A percentile compares a stretch with the other conserved stretches of the same genome.
Evolutionary conservation across 805 yeast genomes (phyloP).

Genomic region (Yarrowia alimentaria): DNA sequence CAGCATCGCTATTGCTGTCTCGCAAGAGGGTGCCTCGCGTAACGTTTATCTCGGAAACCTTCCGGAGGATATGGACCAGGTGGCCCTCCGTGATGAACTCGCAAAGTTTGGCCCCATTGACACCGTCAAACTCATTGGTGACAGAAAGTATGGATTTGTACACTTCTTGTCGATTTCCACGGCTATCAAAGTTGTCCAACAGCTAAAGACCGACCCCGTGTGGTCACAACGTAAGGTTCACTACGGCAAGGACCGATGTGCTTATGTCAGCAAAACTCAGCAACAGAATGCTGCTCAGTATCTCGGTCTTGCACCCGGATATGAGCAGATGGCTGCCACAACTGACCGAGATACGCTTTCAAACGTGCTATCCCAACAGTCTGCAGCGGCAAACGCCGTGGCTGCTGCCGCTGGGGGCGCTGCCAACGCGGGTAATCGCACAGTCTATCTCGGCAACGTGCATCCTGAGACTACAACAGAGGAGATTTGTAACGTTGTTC

Average conservation of each 20-base stretch:
- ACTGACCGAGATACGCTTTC: slow-evolving; percentile 54
- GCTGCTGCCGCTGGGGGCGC: slow-evolving; percentile 95
- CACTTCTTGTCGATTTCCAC: slow-evolving; percentile 82
- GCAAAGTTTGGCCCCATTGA: slow-evolving; percentile 79
- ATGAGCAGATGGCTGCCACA: slow-evolving; percentile 73
- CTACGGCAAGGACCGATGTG: slow-evolving; percentile 89
- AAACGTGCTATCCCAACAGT: slow-evolving; percentile 70
- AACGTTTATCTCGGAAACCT: slow-evolving; percentile 87
- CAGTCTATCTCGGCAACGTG: slow-evolving; percentile 85
- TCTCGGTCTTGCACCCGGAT: slow-evolving; percentile 84
- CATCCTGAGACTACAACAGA: slow-evolving; percentile 86
- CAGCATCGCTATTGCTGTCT: slow-evolving; percentile 70
- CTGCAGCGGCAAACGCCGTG: slow-evolving; percentile 97
- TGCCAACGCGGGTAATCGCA: slow-evolving; percentile 85
- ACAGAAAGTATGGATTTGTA: slow-evolving; percentile 75
- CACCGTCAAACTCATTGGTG: slow-evolving; percentile 71
- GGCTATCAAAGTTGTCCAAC: slow-evolving; percentile 83
- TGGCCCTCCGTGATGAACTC: slow-evolving; percentile 64
- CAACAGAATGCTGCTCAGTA: slow-evolving; percentile 97
- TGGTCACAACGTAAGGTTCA: slow-evolving; percentile 77
- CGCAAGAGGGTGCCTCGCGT: slow-evolving; percentile 86
- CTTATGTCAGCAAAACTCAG: slow-evolving; percentile 90
- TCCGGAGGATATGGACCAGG: slow-evolving; percentile 63
- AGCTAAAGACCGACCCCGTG: slow-evolving; percentile 55
- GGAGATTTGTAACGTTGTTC: slow-evolving; percentile 91